phyloP scores from a whole-genome alignment of 1,284 basidiomycete species.

The Puccinia coronata region DNA sequence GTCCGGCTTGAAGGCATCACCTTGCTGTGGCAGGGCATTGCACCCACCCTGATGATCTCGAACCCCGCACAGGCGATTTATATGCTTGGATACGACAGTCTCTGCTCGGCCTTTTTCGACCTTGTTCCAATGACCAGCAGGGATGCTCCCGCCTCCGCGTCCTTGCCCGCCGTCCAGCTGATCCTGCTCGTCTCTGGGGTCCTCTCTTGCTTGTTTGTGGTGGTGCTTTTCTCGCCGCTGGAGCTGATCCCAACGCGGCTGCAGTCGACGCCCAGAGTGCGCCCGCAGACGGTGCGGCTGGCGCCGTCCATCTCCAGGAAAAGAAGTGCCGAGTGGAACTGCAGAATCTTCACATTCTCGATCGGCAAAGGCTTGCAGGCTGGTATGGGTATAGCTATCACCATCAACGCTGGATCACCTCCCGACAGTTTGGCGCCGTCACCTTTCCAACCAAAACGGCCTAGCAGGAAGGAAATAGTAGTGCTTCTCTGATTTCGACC shows the following conservation, averaged over 20 bases:
- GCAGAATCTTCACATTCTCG: background rate
- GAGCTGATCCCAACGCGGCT: constrained; percentile 92
- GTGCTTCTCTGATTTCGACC: constrained; percentile 35
- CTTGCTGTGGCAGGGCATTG: constrained; percentile 55
- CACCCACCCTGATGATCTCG: constrained; percentile 71
- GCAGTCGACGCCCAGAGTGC: constrained; percentile 65
- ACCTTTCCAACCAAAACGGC: background rate
- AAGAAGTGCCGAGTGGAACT: background rate
- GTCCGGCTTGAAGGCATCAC: constrained; percentile 53
- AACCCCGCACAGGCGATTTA: constrained; percentile 91
- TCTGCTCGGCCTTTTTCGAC: constrained; percentile 63
- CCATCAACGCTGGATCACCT: background rate
- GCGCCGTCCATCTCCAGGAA: background rate
- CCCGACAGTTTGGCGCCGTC: background rate
- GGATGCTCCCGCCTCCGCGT: background rate
- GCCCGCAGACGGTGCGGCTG: background rate
- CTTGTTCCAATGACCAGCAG: constrained; percentile 31
- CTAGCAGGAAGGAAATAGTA: constrained; percentile 12
- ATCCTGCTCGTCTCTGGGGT: constrained; percentile 81
- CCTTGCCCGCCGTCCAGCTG: constrained; percentile 56
- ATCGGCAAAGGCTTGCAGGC: background rate
- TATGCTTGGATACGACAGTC: constrained; percentile 93
- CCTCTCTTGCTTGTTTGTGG: constrained; percentile 75
- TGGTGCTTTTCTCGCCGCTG: constrained; percentile 79
- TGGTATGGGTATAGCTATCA: background rate